Evolutionary conservation across 495 filamentous ascomycete genomes (phyloP), one percentile per base, ranked within the genome.

Genomic region (Neurospora hispaniola): DNA sequence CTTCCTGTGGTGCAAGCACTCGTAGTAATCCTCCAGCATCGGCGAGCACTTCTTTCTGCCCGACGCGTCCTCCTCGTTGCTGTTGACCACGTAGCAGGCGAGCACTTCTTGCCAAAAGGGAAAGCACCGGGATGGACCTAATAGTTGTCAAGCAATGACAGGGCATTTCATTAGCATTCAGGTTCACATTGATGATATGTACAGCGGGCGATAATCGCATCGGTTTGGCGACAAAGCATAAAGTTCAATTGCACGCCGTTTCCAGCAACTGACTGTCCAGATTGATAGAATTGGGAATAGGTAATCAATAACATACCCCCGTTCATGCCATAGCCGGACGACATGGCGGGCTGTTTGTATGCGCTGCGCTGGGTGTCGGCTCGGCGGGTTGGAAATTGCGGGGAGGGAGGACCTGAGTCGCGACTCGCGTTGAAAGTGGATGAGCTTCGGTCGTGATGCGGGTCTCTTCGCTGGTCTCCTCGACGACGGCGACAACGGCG

Each of bases 31-130:
- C 79, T 98, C 96, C 75, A 97, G 84, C 42, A 89, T 90, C n/a
- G 92, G 93, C 48, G 87, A 79, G 81, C 96, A 99, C 85, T 97
- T 97, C 85, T 90, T 91, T 84, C 93, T 95, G 66, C 94, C 94
- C 11, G 89, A 86, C 71, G 88, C 87, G 77, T 94, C 90, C 31
- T 92, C 90, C 62, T 89, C 84, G 70, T 85, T 86, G 69, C 91
- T 90, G 82, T 95, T 94, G 79, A 94, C 88, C 69, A 95, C 92
- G 80, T 96, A 96, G 88, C 93, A 96, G 76, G 91, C 91, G 75
- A 96, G 89, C 71, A 94, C 84, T 79, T 96, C 93, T 84, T 96
- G 96, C 96, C 96, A 99, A 89, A 98, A 99, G 80, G 93, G 92
- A 84, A 96, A 98, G 90, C 96, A 99, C 84, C 97, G 90, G 78